Conservation (phyloP, 2,329 filamentous ascomycete species). For the Diaporthe caulivora region DNA sequence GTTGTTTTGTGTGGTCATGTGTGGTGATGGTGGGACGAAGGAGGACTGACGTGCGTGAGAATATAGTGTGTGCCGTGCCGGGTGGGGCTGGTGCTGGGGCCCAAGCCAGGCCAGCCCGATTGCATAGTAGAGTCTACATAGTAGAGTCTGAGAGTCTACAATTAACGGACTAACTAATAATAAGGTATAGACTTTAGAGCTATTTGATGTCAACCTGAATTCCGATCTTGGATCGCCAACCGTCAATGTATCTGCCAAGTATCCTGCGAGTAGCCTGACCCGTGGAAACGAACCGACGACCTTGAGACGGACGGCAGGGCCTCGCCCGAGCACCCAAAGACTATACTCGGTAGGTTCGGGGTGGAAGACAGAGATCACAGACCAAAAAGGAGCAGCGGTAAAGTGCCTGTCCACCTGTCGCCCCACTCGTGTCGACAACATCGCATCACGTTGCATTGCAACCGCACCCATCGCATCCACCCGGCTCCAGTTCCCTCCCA, state of each 20-base stretch:
- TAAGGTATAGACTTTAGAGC: neutral
- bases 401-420: neutral
- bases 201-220: constrained; percentile 17
- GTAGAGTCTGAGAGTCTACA: no score
- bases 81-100: neutral
- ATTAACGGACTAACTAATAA: no score
- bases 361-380: neutral
- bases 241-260: neutral
- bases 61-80: neutral
- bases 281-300: constrained; percentile 12
- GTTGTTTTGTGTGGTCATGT: neutral
- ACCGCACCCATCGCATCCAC: neutral
- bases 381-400: neutral
- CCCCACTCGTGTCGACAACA: constrained; percentile 3
- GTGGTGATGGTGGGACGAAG: neutral
- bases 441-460: constrained; percentile 12
- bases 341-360: neutral
- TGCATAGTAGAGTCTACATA: neutral
- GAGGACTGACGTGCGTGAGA: neutral
- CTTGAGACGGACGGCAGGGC: constrained; percentile 26
- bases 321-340: constrained; percentile 8
- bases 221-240: constrained; percentile 20
- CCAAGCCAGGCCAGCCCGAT: neutral
- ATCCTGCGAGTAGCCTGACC: constrained; percentile 19
- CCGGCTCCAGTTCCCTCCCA: neutral